Base-by-base conservation (phyloP, 2,329 filamentous ascomycete genomes). In the Cladosporium phlei region DNA sequence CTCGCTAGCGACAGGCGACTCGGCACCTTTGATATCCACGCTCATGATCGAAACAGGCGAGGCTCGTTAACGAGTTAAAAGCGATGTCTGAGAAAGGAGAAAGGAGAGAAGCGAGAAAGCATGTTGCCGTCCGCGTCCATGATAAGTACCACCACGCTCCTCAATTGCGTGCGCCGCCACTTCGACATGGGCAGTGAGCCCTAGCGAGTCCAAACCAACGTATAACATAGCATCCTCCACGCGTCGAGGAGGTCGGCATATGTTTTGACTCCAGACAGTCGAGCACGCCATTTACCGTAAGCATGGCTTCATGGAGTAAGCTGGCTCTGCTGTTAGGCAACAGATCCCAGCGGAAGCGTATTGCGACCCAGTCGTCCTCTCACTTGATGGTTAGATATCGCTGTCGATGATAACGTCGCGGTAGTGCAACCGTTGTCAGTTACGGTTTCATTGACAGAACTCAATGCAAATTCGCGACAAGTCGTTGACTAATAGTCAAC, bases 261-360 rank as follows among this genome's bases (percentile, higher is more conserved):
- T n/a, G n/a, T n/a, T n/a, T 38, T 38, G 3, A 16, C n/a, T 14
- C 6, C 6, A 12, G 14, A 28, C n/a, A 19, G 25, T 19, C 17
- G 25, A 43, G 39, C 39, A 43, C 39, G 39, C 39, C 30, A 43
- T 43, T 11, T n/a, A 14, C 17, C 28, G 21, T 25, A 19, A 33
- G 28, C 39, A 43, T 43, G 8, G 29, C 39, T 43, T 33, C 39
- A 43, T 34, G 24, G 24, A 27, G 5, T 17, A 3, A 1, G 9
- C 17, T 9, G 12, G 16, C 34, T n/a, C 6, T 27, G 20, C 19
- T 8, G 9, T 9, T 5, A 17, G n/a, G 39, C 20, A 20, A 16
- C n/a, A 25, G 24, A 25, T 6, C 24, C n/a, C n/a, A n/a, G n/a
- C n/a, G n/a, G n/a, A n/a, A n/a, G n/a, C n/a, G n/a, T n/a, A n/a